Evolutionary conservation across 1,139 yeast species (phyloP).

Genomic region (Magnusiomyces suaveolens): DNA sequence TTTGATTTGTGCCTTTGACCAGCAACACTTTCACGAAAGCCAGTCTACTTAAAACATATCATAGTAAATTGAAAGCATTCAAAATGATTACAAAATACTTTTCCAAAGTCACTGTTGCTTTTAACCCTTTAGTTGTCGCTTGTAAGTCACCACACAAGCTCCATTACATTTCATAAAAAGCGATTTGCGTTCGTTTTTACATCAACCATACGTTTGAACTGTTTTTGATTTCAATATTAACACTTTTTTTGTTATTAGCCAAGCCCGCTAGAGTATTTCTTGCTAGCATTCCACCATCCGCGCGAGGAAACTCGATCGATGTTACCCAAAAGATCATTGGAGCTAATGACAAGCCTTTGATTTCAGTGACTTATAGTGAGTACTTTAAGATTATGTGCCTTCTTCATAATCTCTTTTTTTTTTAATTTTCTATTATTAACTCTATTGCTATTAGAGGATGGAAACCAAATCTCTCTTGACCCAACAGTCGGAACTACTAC

Average conservation of each 20-base stretch:
- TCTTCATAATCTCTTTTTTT: neutral
- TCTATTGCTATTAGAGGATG: slow-evolving; percentile 44
- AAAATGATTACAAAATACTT: slow-evolving; percentile 79
- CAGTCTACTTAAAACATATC: neutral
- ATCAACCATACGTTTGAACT: neutral
- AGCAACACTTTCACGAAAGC: no score
- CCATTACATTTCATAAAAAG: no score
- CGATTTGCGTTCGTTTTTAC: neutral
- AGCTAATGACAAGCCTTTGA: slow-evolving; percentile 45
- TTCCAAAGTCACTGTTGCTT: slow-evolving; percentile 63
- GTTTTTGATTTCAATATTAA: neutral
- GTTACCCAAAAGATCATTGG: slow-evolving; percentile 27
- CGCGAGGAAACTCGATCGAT: slow-evolving; percentile 23
- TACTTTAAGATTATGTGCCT: neutral
- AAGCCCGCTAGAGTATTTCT: slow-evolving; percentile 73
- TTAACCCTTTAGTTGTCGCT: slow-evolving; percentile 66
- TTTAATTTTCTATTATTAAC: slow-evolving; percentile 5
- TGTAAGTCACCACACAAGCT: slow-evolving; percentile 32
- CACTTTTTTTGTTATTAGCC: slow-evolving; percentile 33
- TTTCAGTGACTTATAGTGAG: slow-evolving; percentile 59
- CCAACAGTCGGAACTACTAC: slow-evolving; percentile 39
- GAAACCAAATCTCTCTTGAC: slow-evolving; percentile 56
- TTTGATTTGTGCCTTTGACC: no score
- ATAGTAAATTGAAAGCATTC: neutral
- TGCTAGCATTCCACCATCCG: slow-evolving; percentile 61